Conservation (phyloP, 108 stramenopile genomes). For the Cyclotella choctawhatcheeana region DNA sequence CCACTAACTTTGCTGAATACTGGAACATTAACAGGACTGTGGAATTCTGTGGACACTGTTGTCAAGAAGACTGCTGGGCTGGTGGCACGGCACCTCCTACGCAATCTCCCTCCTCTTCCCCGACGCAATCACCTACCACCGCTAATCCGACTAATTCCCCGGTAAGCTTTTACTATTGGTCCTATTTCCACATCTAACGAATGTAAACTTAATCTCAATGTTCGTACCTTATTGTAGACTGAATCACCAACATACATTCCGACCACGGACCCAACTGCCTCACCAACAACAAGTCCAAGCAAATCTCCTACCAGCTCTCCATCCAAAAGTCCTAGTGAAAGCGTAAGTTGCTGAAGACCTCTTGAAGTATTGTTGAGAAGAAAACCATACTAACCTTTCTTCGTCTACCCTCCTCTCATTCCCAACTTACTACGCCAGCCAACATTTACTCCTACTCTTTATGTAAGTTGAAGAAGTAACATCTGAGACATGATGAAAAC, state of each 20-base stretch:
- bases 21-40: not conserved
- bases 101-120: not conserved
- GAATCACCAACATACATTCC: not conserved
- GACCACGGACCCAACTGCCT: not conserved
- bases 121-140: not conserved
- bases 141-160: not conserved
- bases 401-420: no score
- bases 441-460: not conserved
- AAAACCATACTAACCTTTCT: not conserved
- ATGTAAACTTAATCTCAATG: no score
- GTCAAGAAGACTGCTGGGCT: constrained; percentile 10
- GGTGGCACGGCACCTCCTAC: not conserved
- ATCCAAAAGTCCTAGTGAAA: not conserved
- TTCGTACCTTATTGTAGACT: not conserved
- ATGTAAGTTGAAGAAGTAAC: not conserved
- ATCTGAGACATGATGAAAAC: no score
- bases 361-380: no score
- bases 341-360: not conserved
- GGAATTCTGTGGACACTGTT: not conserved
- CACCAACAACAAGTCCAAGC: not conserved
- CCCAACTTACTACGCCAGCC: no score
- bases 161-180: not conserved
- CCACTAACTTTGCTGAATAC: not conserved
- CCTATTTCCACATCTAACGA: no score
- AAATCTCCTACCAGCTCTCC: not conserved